Evolutionary conservation across 2,329 filamentous ascomycete genomes (phyloP).

Genomic region (Rasamsonia emersonii): DNA sequence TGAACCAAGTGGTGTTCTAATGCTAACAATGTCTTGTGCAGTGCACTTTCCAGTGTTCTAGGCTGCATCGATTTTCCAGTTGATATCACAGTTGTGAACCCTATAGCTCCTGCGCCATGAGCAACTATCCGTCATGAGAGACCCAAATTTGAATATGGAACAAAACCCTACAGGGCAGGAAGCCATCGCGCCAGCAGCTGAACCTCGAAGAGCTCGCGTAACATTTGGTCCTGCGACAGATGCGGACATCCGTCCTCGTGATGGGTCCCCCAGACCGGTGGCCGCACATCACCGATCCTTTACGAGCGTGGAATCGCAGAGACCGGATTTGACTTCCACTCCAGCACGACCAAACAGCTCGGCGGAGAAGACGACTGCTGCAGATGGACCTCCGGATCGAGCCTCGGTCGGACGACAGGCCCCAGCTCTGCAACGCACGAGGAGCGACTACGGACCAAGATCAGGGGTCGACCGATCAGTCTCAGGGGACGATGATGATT

Average conservation of each 20-base stretch:
- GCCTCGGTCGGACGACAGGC: constrained; percentile 25
- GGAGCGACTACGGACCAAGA: constrained; percentile 45
- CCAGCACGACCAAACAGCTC: constrained; percentile 22
- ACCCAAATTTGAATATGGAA: constrained; percentile 28
- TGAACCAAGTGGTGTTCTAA: too few species aligned
- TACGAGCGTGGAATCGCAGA: constrained; percentile 22
- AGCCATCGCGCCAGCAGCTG: constrained; percentile 19
- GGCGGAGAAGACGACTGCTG: constrained; percentile 16
- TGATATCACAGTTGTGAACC: not conserved
- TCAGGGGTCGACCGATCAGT: constrained; percentile 21
- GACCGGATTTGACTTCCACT: constrained; percentile 13
- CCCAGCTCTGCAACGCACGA: constrained; percentile 40
- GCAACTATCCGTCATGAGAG: constrained; percentile 25
- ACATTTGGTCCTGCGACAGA: constrained; percentile 32
- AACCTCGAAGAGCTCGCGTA: constrained; percentile 27
- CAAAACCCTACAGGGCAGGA: constrained; percentile 16
- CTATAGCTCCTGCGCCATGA: too few species aligned
- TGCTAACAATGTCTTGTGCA: too few species aligned
- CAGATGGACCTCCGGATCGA: constrained; percentile 20
- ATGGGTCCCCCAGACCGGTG: constrained; percentile 11
- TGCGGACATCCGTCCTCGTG: constrained; percentile 27
- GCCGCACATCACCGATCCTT: constrained; percentile 18
- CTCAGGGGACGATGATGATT: constrained; percentile 40
- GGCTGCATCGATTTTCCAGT: too few species aligned
- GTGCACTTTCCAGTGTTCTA: too few species aligned